These are phyloP conservation scores for Aspergillus egyptiacus DNA, from an alignment of 495 filamentous ascomycete genomes.

Conservation along the genomic window DNA sequence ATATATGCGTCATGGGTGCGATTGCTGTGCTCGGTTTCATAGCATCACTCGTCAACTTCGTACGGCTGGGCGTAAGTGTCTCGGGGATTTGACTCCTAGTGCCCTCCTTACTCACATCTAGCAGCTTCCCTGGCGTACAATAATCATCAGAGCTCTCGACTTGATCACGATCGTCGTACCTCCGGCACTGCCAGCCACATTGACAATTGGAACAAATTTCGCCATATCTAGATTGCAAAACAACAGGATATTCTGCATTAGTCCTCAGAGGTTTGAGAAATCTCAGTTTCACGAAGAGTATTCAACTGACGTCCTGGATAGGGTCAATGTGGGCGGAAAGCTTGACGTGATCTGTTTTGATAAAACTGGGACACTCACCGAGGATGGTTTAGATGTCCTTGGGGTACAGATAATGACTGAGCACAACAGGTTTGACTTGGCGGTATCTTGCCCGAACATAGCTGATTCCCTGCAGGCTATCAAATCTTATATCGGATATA, in stretches of 20 bases:
- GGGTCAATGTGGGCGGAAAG: conserved; percentile 93
- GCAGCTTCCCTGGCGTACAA: conserved; percentile 75
- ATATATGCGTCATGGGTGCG: conserved; percentile 94
- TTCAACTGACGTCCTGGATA: conserved; percentile 18
- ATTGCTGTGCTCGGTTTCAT: conserved; percentile 84
- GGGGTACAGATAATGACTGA: conserved; percentile 71
- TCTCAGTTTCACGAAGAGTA: neutral
- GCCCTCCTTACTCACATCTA: conserved; percentile 23
- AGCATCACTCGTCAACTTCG: conserved; percentile 87
- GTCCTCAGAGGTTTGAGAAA: conserved; percentile 64
- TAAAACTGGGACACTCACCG: conserved; percentile 96
- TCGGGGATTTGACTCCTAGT: neutral
- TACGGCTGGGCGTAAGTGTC: conserved; percentile 60
- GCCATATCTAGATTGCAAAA: conserved; percentile 78
- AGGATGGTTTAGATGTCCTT: conserved; percentile 93
- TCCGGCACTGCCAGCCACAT: conserved; percentile 90
- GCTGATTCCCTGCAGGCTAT: conserved; percentile 41
- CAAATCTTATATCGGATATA: conserved; percentile 51
- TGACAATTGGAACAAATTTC: conserved; percentile 96
- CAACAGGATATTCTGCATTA: conserved; percentile 94
- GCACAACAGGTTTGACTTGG: conserved; percentile 39
- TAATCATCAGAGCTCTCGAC: conserved; percentile 87
- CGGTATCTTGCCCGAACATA: conserved; percentile 1
- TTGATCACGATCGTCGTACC: conserved; percentile 97
- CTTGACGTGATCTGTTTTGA: conserved; percentile 96